Base-by-base conservation (phyloP, 1,284 basidiomycete genomes). In the Takashimella koratensis region DNA sequence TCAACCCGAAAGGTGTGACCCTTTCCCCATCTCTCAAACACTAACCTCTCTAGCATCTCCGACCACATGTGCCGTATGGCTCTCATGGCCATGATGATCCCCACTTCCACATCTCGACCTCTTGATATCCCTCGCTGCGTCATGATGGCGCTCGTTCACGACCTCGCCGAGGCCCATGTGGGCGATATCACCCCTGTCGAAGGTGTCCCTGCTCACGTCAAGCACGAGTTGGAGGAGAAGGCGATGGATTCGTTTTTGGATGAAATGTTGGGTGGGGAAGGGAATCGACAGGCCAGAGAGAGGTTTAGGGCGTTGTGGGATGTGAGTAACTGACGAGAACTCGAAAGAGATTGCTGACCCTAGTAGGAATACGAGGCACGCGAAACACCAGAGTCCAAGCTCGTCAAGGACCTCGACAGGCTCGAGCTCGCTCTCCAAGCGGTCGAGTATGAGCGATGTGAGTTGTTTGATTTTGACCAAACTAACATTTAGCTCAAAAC, bases 61-160 rank as follows among this genome's bases (percentile, higher is more conserved):
- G 94, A 98, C 72, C 94, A 98, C 71, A 97, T 96, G 94, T 95
- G 96, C 73, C 82, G 95, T 51, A 98, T 98, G 95, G 87, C 90
- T 2, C 76, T 97, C 21, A 81, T 98, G 44, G 87, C 91, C 1
- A 86, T 97, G 83, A 87, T 92, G 60, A 82, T 79, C 13, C 78
- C 79, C 5, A 71, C 84, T 2, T 88, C 88, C 60, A 49, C 79
- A 3, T 79, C 76, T 0, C 80, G 66, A 20, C 76, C 76, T 3
- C 59, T 95, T 6, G 89, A 96, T 69, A 80, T 92, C 6, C 76
- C 85, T 40, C 91, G 87, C 54, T 78, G 73, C 47, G 76, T 74
- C 19, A 68, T 68, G 66, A 95, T 97, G 81, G 86, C 86, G 13
- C 68, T 97, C 19, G 90, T 97, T 5, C 95, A 98, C 67, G 95